These are phyloP conservation scores for Globisporangium sylvaticum DNA, from an alignment of 352 stramenopile species.

Conservation along the genomic window DNA sequence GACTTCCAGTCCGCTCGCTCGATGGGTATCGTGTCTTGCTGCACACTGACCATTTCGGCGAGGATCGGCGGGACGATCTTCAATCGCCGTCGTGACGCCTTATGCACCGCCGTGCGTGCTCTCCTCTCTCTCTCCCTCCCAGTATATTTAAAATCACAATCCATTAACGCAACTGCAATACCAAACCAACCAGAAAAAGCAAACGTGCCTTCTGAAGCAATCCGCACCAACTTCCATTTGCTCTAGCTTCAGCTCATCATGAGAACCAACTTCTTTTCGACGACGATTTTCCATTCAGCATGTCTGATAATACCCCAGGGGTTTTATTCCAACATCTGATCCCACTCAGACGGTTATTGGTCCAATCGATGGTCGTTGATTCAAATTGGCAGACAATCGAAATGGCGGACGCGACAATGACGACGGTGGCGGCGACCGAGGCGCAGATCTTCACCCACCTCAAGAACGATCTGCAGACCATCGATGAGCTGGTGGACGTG, in stretches of 20 bases:
- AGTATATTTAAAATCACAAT: constrained; percentile 37
- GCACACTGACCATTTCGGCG: neutral
- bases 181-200: neutral
- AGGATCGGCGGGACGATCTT: neutral
- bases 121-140: constrained; percentile 1
- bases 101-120: neutral
- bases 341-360: neutral
- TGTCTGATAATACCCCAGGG: neutral
- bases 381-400: constrained; percentile 7
- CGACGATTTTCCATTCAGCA: neutral
- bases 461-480: constrained; percentile 30
- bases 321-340: neutral
- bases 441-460: constrained; percentile 32
- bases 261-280: neutral
- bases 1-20: neutral
- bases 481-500: constrained; percentile 28
- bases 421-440: constrained; percentile 10
- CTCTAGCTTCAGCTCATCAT: neutral
- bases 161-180: neutral
- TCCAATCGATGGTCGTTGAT: constrained; percentile 1
- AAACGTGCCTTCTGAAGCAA: neutral
- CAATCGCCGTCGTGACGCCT: neutral
- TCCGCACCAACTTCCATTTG: neutral
- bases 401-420: neutral
- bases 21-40: neutral